Conservation (phyloP, 2,329 filamentous ascomycete species). For the Paracoccidioides lutzii region DNA sequence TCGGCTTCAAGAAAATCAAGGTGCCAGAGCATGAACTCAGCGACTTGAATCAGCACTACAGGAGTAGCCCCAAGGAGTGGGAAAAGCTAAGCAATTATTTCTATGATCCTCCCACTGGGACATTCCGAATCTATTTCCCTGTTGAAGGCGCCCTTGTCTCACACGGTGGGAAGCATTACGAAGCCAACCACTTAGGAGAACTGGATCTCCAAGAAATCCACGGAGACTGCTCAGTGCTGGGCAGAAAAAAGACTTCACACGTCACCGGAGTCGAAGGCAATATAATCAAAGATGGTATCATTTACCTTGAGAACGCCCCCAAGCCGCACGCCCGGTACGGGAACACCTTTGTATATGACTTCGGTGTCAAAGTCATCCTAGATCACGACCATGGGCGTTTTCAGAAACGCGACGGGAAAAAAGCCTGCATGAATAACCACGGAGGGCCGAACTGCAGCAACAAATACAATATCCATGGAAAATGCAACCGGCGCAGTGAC, state of each 20-base stretch:
- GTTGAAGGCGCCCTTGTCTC: conserved; percentile 2
- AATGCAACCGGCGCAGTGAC: conserved; percentile 1
- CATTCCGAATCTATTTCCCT: conserved; percentile 6
- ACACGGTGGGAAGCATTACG: not conserved
- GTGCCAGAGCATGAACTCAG: not conserved
- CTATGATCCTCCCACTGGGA: not conserved
- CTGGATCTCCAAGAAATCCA: not conserved
- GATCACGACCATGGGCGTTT: conserved; percentile 1
- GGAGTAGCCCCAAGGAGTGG: not conserved
- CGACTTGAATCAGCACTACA: conserved; percentile 1
- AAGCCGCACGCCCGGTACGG: not conserved
- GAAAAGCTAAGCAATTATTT: not conserved
- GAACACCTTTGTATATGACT: conserved; percentile 4
- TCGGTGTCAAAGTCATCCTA: not conserved
- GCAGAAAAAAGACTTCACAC: conserved; percentile 1
- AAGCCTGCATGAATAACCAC: conserved; percentile 3
- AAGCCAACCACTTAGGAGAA: conserved; percentile 4
- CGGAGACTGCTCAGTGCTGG: conserved; percentile 2
- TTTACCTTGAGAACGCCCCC: conserved; percentile 1
- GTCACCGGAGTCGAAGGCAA: conserved; percentile 5
- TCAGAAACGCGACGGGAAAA: not conserved
- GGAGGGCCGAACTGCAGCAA: conserved; percentile 3
- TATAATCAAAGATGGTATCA: conserved; percentile 6
- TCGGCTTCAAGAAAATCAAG: conserved; percentile 6
- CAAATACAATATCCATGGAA: conserved; percentile 4